Evolutionary conservation across 257 asterid genomes (phyloP).

Genomic region (Solanum sejunctum): DNA sequence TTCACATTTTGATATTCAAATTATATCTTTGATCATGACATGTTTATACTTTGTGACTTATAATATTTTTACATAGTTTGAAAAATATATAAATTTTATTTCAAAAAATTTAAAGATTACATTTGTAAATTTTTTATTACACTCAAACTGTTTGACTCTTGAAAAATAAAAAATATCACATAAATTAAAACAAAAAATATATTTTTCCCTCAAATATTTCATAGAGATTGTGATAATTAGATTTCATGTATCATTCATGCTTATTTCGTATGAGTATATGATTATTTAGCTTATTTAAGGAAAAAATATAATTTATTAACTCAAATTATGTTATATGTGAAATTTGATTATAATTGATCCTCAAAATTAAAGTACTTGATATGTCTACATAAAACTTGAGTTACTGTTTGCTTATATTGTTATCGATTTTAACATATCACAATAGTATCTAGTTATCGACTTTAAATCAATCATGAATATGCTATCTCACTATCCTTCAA

Average conservation of each 20-base stretch:
- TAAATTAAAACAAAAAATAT: neutral
- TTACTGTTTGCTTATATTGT: neutral
- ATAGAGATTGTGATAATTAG: neutral
- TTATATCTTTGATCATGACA: no score
- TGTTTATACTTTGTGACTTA: no score
- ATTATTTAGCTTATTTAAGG: neutral
- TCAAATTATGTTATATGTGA: neutral
- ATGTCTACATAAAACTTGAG: neutral
- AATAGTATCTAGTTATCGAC: no score
- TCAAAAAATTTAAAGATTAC: no score
- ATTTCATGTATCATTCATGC: neutral
- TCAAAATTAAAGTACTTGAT: neutral
- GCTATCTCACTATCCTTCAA: no score
- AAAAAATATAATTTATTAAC: neutral
- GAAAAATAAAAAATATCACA: no score
- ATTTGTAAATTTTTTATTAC: no score
- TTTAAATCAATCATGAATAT: no score
- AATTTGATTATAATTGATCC: neutral
- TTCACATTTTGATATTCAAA: no score
- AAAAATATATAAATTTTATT: no score
- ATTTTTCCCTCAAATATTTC: neutral
- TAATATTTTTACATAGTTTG: no score
- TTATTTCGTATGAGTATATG: neutral
- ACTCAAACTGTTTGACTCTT: no score
- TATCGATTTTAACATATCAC: neutral